Base-by-base conservation (phyloP, 176 grass and related monocot species). In the Raddia distichophylla region DNA sequence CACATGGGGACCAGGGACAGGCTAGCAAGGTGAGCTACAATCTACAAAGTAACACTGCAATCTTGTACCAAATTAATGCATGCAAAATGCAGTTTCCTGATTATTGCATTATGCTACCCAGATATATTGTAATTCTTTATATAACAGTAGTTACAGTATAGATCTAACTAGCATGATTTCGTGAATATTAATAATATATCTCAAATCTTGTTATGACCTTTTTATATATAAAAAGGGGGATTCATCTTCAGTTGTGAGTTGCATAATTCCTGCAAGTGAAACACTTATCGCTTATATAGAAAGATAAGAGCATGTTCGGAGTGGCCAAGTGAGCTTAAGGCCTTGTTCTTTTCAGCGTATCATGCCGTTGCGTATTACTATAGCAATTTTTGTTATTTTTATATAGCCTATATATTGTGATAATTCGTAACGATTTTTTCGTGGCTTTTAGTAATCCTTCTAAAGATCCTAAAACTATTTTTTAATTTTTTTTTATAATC, bases 241-340 rank as follows among this genome's bases (percentile, higher is more conserved):
- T 27, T 42, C 17, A 10, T 50, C 49, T 78, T 78, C 22, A 47
- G 15, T 65, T 64, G 46, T 50, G 15, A 64, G 59, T 64, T 37
- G 54, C 11, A 74, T 76, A 60, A 27, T 62, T 48, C 43, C 1
- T 43, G 56, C 34, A 19, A 68, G 34, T 42, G 17, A 56, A 67
- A 48, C 40, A 68, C 34, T 67, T 79, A 79, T 14, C 63, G 6
- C n/a, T 64, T 76, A 60, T 32, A 76, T 61, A 33, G 2, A 20
- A 58, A 37, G 8, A 74, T 18, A 27, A 27, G 27, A 27, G 27
- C 27, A 27, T 27, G 27, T 27, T 27, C 27, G 27, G 27, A 27
- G 27, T 27, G 27, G 27, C 27, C 27, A 27, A 27, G 27, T 27
- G 27, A 27, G 27, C 27, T 27, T 27, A 27, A n/a, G n/a, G n/a